These are phyloP conservation scores for Elaeis guineensis DNA, from an alignment of 176 grass and related monocot genomes.

Conservation along the genomic window DNA sequence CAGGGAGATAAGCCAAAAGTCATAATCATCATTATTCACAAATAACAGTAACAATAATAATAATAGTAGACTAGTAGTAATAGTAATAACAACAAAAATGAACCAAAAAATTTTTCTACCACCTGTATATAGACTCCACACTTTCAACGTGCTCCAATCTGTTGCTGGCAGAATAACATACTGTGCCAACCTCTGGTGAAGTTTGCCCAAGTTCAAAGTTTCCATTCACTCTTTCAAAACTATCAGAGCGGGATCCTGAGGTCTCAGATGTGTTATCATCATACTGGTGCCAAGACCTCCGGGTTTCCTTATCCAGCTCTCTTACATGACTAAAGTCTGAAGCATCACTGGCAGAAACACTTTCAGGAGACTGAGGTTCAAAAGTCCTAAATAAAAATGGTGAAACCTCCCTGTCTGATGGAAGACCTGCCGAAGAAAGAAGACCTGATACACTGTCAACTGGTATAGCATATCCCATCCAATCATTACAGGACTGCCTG, in stretches of 20 bases:
- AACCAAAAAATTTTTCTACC: slow-evolving; percentile 11
- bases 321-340: slow-evolving; percentile 67
- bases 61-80: neutral
- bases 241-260: slow-evolving; percentile 52
- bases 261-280: slow-evolving; percentile 69
- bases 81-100: neutral
- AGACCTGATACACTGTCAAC: slow-evolving; percentile 67
- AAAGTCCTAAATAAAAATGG: slow-evolving; percentile 50
- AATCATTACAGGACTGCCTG: slow-evolving; percentile 40
- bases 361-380: slow-evolving; percentile 76
- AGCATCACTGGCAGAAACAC: slow-evolving; percentile 62
- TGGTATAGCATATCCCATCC: slow-evolving; percentile 75
- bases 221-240: slow-evolving; percentile 62
- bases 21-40: no score
- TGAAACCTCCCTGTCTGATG: slow-evolving; percentile 43
- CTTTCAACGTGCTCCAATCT: slow-evolving; percentile 44
- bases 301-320: slow-evolving; percentile 71
- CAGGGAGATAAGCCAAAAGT: no score
- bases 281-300: slow-evolving; percentile 47
- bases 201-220: slow-evolving; percentile 52
- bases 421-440: slow-evolving; percentile 58
- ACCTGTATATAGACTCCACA: slow-evolving; percentile 77
- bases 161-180: slow-evolving; percentile 23
- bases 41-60: no score
- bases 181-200: slow-evolving; percentile 57